Percentiles rank a stretch among this genome's conserved stretches.
phyloP scores from a whole-genome alignment of 306 rosid genomes.

The Arachis stenosperma region DNA sequence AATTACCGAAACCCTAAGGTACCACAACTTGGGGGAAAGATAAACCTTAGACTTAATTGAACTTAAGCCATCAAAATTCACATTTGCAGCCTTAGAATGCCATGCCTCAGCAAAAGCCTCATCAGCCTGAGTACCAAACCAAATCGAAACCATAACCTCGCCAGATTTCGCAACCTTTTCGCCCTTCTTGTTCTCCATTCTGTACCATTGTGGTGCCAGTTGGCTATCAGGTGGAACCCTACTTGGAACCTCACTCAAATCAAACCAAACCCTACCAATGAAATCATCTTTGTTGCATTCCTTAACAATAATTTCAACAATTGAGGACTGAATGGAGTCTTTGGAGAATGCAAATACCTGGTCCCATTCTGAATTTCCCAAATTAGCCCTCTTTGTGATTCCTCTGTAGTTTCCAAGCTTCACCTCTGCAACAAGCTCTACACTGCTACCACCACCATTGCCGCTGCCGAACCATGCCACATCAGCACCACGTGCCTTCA shows the following conservation, averaged over 20 bases:
- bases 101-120: constrained; percentile 71
- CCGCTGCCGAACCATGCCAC: constrained; percentile 45
- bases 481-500: constrained; percentile 44
- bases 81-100: constrained; percentile 70
- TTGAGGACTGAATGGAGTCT: constrained; percentile 60
- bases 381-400: constrained; percentile 50
- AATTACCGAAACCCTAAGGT: constrained; percentile 50
- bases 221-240: constrained; percentile 67
- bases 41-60: constrained; percentile 75
- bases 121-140: constrained; percentile 77
- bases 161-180: constrained; percentile 50
- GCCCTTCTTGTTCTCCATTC: constrained; percentile 67
- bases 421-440: constrained; percentile 62
- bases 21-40: constrained; percentile 70
- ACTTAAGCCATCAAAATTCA: constrained; percentile 59
- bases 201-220: constrained; percentile 71
- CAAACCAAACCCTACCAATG: constrained; percentile 63
- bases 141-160: constrained; percentile 60
- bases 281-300: constrained; percentile 59
- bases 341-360: constrained; percentile 70
- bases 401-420: constrained; percentile 70
- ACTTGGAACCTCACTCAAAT: constrained; percentile 60
- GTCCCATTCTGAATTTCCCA: constrained; percentile 50
- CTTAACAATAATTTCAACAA: constrained; percentile 58
- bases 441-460: not conserved